Base-by-base conservation (phyloP, 2,329 filamentous ascomycete species). In the Monilinia polystroma region DNA sequence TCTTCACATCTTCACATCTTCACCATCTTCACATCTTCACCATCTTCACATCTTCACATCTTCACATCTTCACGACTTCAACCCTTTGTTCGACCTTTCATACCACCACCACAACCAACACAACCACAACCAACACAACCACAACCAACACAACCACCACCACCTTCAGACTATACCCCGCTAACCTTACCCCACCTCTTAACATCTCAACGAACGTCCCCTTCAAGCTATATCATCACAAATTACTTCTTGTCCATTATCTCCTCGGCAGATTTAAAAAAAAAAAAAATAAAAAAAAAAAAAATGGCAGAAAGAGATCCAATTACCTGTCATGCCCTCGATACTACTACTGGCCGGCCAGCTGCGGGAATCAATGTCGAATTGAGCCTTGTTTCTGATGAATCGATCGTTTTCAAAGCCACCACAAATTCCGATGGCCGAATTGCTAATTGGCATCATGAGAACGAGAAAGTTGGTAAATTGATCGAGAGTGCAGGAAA, bases 261-360 rank as follows among this genome's bases (percentile, higher is more conserved):
- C 43, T 26, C 11, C 45, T n/a, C 23, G 18, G 20, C 47, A 63
- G 20, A 54, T 38, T n/a, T n/a, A 8, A 66, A 16, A 57, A 55
- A 43, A 68, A 43, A 68, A 43, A 68, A 43, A 68, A n/a, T n/a
- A 8, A 66, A 16, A 57, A 55, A 8, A 66, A 16, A 57, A 55
- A 43, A 68, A 43, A 68, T 68, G 66, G 56, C 69, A 52, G 65
- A 55, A 20, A 68, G 67, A 67, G 86, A 87, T 75, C 86, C 86
- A 75, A 94, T 95, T 75, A 94, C 91, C 77, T 94, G 91, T 82
- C 91, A 95, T 82, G 86, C 93, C 78, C 90, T 95, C 77, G 90
- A 95, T 82, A 94, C 91, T 14, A 85, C 87, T n/a, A 80, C 84
- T 69, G 91, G 91, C 75, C 84, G 83, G 67, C 91, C 91, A 29